Conservation (phyloP, 2,329 filamentous ascomycete species). For the Chaetomium globosum region DNA sequence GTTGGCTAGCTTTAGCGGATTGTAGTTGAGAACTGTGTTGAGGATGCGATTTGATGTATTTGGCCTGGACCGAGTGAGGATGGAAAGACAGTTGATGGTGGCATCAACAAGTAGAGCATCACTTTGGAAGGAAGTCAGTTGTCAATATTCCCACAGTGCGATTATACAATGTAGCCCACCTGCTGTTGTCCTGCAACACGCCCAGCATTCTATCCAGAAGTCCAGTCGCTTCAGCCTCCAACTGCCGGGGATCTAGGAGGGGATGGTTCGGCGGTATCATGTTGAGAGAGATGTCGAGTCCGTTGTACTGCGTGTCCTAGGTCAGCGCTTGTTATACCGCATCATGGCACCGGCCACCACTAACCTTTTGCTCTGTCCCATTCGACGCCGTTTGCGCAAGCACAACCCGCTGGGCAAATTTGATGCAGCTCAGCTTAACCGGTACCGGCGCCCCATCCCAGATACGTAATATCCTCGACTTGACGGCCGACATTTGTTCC, state of each 20-base stretch:
- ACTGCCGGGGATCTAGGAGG: constrained; percentile 73
- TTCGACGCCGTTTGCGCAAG: constrained; percentile 86
- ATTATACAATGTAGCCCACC: constrained; percentile 55
- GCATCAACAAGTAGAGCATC: constrained; percentile 88
- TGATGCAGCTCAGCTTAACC: constrained; percentile 91
- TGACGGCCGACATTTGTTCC: constrained; percentile 87
- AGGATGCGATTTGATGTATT: constrained; percentile 83
- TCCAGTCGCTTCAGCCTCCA: constrained; percentile 92
- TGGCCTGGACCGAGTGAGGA: constrained; percentile 79
- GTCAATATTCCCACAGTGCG: neutral
- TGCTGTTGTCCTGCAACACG: constrained; percentile 82
- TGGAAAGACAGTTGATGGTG: constrained; percentile 83
- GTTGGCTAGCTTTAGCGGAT: constrained; percentile 79
- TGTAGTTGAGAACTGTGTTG: constrained; percentile 84
- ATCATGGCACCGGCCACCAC: constrained; percentile 7
- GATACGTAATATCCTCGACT: constrained; percentile 81
- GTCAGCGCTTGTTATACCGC: constrained; percentile 24
- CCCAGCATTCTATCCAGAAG: constrained; percentile 84
- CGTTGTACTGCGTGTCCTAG: constrained; percentile 57
- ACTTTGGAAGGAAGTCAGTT: constrained; percentile 50
- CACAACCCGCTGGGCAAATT: constrained; percentile 92
- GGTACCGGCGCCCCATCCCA: constrained; percentile 81
- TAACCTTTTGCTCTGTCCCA: constrained; percentile 77
- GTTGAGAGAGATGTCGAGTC: constrained; percentile 82
- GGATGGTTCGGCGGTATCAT: constrained; percentile 83